A percentile compares a stretch with the other conserved stretches of the same genome.
Evolutionary conservation across 306 rosid genomes (phyloP).

Genomic region (Benincasa hispida): DNA sequence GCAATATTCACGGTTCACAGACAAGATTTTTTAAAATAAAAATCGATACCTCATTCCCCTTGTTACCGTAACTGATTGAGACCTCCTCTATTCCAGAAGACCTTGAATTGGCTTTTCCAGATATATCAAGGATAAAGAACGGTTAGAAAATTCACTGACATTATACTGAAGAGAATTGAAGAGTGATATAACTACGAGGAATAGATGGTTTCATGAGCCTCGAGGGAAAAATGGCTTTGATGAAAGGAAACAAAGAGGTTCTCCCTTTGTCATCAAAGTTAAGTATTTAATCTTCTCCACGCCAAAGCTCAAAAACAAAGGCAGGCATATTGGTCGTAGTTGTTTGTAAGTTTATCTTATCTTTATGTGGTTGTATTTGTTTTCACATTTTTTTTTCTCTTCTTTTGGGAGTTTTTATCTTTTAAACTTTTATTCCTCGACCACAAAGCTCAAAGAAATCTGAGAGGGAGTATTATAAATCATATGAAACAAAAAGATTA

Average conservation of each 20-base stretch:
- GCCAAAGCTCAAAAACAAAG: background rate
- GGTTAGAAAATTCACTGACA: background rate
- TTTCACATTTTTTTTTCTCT: too few relatives aligned
- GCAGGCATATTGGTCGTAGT: too few relatives aligned
- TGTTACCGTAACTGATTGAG: conserved; percentile 81
- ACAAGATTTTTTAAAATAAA: background rate
- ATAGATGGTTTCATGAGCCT: background rate
- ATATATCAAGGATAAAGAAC: conserved; percentile 9
- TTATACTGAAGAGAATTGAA: background rate
- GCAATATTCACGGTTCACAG: background rate
- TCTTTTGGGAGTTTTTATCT: too few relatives aligned
- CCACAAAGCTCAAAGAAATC: background rate
- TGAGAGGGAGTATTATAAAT: background rate
- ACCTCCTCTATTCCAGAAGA: conserved; percentile 47
- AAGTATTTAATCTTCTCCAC: background rate
- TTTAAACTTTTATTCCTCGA: background rate
- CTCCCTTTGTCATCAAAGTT: background rate
- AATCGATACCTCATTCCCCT: conserved; percentile 78
- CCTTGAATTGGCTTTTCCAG: conserved; percentile 48
- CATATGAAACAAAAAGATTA: background rate
- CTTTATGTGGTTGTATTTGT: too few relatives aligned
- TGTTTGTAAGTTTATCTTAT: too few relatives aligned
- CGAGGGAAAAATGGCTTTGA: background rate
- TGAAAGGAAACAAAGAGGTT: background rate
- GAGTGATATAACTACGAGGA: background rate